Evolutionary conservation across 2,329 filamentous ascomycete species (phyloP), one percentile per base, ranked within the genome.

Genomic region (Calonectria henricotiae): DNA sequence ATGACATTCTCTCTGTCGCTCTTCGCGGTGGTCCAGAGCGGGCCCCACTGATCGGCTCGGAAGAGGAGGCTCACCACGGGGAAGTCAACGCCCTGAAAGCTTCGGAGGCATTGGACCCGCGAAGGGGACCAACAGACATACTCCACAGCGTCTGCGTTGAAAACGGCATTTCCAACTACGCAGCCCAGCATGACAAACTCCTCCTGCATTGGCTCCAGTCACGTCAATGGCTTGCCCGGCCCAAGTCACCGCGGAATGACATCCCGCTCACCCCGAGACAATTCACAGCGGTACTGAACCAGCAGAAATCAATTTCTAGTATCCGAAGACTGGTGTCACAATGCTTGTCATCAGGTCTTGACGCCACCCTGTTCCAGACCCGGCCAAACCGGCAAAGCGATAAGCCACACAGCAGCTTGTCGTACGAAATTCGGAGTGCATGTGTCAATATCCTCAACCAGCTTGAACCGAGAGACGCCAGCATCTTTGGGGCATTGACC

Each of bases 1-100:
- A 83, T 55, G 86, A 88, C 73, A 70, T 88, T 25, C 75, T 87
- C 63, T 82, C 82, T 11, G 79, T 78, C 17, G 82, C 84, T 15
- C 77, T 88, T 30, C 73, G 76, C 6, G 78, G 79, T 43, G 47
- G 70, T 58, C 69, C 75, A 65, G 54, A 67, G 30, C 37, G 54
- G 55, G 61, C 51, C 62, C 70, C 72, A 71, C 71, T 61, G 62
- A 68, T 71, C 64, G 62, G 41, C 62, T 69, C 62, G 15, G 64
- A 43, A n/a, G 49, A 67, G 49, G 39, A 71, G 39, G 39, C 55
- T 63, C 73, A 55, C 65, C 60, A 68, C 65, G 64, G 62, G 63
- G 55, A 65, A 25, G 4, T 62, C n/a, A 41, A 62, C 20, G 55
- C n/a, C 60, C 46, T 51, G 62, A 60, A 54, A 67, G 44, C 47